Evolutionary conservation across 2,329 filamentous ascomycete species (phyloP).

Genomic region (Davidsoniella eucalypti): DNA sequence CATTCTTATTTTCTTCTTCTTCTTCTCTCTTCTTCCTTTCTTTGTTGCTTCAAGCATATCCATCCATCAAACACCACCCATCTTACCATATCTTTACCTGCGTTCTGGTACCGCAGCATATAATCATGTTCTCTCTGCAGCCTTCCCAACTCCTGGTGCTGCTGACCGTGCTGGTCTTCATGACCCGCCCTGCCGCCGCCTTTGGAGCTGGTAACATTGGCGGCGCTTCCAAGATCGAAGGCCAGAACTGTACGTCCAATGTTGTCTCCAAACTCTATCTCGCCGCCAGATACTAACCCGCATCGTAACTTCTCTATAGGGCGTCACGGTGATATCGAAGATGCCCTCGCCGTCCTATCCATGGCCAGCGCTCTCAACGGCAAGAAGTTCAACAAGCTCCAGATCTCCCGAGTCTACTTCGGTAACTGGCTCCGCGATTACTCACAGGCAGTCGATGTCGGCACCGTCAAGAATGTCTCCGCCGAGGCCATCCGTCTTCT

Average conservation of each 20-base stretch:
- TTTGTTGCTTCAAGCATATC: conserved; percentile 11
- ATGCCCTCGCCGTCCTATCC: conserved; percentile 61
- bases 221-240: conserved; percentile 62
- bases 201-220: conserved; percentile 87
- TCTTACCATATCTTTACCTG: conserved; percentile 9
- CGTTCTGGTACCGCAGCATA: conserved; percentile 12
- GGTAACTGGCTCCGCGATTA: conserved; percentile 93
- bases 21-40: conserved; percentile 12
- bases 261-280: background rate
- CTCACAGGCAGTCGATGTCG: conserved; percentile 84
- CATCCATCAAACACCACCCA: conserved; percentile 14
- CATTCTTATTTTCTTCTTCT: background rate
- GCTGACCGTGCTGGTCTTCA: conserved; percentile 45
- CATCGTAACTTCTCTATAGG: conserved; percentile 25
- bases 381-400: conserved; percentile 80
- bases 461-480: conserved; percentile 78
- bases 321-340: conserved; percentile 86
- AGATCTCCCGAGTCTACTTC: conserved; percentile 82
- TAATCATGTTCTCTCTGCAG: conserved; percentile 31
- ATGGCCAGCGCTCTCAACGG: conserved; percentile 35
- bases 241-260: conserved; percentile 53
- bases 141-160: conserved; percentile 35
- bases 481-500: conserved; percentile 81
- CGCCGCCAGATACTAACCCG: background rate
- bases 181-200: conserved; percentile 52